Evolutionary conservation across 73 alveolate species (phyloP), one percentile per base, ranked within the genome.

Genomic region (Breviolum minutum): DNA sequence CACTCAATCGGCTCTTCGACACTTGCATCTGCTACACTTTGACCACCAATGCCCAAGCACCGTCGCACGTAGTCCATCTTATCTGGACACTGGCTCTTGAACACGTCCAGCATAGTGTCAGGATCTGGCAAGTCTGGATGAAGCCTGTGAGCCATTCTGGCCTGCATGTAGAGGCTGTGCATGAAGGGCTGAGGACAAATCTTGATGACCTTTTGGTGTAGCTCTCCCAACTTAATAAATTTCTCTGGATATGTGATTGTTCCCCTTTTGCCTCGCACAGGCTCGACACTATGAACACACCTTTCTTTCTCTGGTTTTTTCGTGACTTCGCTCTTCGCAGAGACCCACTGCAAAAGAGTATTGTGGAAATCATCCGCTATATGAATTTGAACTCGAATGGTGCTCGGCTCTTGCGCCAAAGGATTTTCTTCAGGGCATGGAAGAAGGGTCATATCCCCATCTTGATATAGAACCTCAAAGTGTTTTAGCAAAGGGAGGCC

Each of bases 11-110:
- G 89, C 89, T 32, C 89, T 81, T 81, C 89, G 54, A 54, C 89
- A 81, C 14, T 81, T 81, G 89, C 89, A 81, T 81, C 89, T 81
- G 89, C 89, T 81, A 81, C 89, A 81, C 89, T 81, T 81, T 81
- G 89, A 81, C 89, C 70, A 81, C 70, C 89, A 17, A 81, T 81
- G 89, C 89, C 89, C 89, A 81, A 81, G 89, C 89, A 81, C 32
- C 8, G 89, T 81, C 89, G 89, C 89, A 81, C 89, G 69, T 81
- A 81, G 89, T 81, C 89, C 89, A 81, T 81, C 89, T 71, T 81
- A 81, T 54, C 89, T 66, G 70, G n/a, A 81, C 89, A 81, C 64
- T 32, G 70, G 89, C 89, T 81, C 89, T 81, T 32, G 70, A 81
- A 81, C 68, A 81, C 89, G 6, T 81, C 89, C 70, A 81, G 89